These are phyloP conservation scores for Candida anutae DNA, from an alignment of 1,139 yeast species.

Conservation along the genomic window DNA sequence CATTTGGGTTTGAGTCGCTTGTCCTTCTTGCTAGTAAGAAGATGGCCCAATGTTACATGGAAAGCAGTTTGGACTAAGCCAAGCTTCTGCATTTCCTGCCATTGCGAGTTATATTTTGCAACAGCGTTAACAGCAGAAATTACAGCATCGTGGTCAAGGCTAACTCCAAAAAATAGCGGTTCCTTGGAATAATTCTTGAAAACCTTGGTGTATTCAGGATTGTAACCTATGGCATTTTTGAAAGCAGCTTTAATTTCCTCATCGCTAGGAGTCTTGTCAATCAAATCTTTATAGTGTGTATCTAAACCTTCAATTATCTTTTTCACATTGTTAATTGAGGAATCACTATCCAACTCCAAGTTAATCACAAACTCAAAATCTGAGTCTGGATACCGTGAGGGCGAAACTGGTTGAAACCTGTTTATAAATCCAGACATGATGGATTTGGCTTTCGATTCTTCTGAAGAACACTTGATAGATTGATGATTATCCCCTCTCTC, in stretches of 20 bases:
- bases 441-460: constrained; percentile 37
- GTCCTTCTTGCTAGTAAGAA: constrained; percentile 16
- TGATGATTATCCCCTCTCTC: constrained; percentile 87
- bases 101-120: constrained; percentile 16
- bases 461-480: constrained; percentile 52
- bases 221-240: constrained; percentile 40
- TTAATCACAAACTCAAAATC: constrained; percentile 55
- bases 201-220: constrained; percentile 42
- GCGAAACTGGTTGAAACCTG: constrained; percentile 56
- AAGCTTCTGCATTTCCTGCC: constrained; percentile 17
- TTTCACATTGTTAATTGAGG: constrained; percentile 49
- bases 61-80: constrained; percentile 48
- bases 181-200: constrained; percentile 10
- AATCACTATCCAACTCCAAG: constrained; percentile 25
- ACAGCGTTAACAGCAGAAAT: constrained; percentile 4
- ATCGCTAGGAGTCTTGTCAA: constrained; percentile 33
- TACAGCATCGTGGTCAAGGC: constrained; percentile 8
- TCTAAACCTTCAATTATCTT: constrained; percentile 32
- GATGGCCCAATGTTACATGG: constrained; percentile 76
- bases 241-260: constrained; percentile 36
- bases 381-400: constrained; percentile 49
- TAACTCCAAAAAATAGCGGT: constrained; percentile 23
- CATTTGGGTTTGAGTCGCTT: constrained; percentile 18
- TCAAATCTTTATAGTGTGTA: constrained; percentile 38
- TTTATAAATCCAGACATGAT: constrained; percentile 70